These are phyloP conservation scores for Rubus parviflorus DNA, from an alignment of 306 rosid species.

Conservation along the genomic window DNA sequence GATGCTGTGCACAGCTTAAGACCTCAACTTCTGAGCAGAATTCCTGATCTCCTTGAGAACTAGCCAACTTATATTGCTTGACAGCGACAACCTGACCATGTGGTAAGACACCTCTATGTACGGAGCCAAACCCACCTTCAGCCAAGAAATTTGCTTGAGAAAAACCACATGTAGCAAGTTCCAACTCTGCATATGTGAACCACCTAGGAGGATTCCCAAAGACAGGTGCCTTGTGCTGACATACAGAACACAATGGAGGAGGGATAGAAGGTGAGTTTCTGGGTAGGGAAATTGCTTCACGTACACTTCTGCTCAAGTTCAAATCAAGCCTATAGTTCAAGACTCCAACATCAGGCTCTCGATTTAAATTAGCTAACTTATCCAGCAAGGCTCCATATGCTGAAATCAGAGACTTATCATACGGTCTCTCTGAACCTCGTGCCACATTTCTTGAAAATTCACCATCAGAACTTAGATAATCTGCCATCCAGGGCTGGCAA, in stretches of 20 bases:
- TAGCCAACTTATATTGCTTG: constrained; percentile 85
- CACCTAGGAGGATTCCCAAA: constrained; percentile 95
- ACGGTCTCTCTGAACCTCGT: constrained; percentile 33
- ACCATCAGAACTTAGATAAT: constrained; percentile 46
- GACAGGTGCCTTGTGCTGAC: constrained; percentile 93
- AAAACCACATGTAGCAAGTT: constrained; percentile 83
- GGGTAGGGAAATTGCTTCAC: constrained; percentile 66
- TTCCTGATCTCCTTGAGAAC: constrained; percentile 91
- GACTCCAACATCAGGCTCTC: constrained; percentile 51
- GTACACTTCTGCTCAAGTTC: constrained; percentile 71
- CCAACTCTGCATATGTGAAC: constrained; percentile 83
- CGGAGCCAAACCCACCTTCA: constrained; percentile 98
- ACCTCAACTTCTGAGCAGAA: constrained; percentile 98
- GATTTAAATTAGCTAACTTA: constrained; percentile 52
- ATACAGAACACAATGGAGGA: constrained; percentile 92
- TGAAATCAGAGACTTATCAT: constrained; percentile 46
- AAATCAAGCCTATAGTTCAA: constrained; percentile 52
- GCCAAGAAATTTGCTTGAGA: constrained; percentile 86
- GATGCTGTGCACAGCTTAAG: constrained; percentile 96
- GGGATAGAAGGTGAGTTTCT: constrained; percentile 65
- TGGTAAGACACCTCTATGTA: constrained; percentile 72
- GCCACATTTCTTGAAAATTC: constrained; percentile 43
- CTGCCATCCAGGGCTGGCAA: constrained; percentile 69
- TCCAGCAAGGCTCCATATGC: constrained; percentile 56
- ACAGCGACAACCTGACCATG: constrained; percentile 87